Conservation (phyloP, 2,329 filamentous ascomycete species). For the Cercospora citrullina region DNA sequence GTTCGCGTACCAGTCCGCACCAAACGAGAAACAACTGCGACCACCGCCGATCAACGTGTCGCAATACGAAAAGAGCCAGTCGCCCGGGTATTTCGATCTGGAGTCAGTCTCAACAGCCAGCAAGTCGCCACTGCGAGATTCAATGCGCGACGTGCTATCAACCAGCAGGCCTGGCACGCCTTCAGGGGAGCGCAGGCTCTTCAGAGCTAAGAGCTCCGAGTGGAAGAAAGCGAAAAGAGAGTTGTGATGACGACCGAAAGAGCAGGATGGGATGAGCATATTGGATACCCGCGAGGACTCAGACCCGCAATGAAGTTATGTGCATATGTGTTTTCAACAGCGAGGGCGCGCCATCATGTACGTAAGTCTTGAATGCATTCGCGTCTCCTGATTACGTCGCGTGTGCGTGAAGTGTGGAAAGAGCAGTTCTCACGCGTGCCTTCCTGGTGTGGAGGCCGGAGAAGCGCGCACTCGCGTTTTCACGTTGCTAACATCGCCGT, state of each 20-base stretch:
- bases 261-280: background rate
- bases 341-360: background rate
- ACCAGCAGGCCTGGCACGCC: constrained; percentile 49
- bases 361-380: constrained; percentile 5
- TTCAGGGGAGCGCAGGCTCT: constrained; percentile 41
- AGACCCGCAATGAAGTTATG: constrained; percentile 17
- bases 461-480: background rate
- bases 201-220: constrained; percentile 35
- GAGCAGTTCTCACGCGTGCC: constrained; percentile 12
- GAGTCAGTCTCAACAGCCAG: constrained; percentile 48
- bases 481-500: background rate
- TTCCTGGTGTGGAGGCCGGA: constrained; percentile 1
- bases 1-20: constrained; percentile 76
- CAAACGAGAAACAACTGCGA: constrained; percentile 53
- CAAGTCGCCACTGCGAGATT: constrained; percentile 44
- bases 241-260: constrained; percentile 31
- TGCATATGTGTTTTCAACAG: background rate
- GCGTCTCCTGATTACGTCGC: background rate
- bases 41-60: constrained; percentile 69
- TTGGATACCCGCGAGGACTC: constrained; percentile 19
- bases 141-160: constrained; percentile 52
- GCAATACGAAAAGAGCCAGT: constrained; percentile 68
- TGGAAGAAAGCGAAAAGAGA: constrained; percentile 40
- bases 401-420: background rate
- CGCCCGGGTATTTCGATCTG: constrained; percentile 46